Conservation (phyloP, 2,329 filamentous ascomycete genomes). For the Hyphodiscus sp. region DNA sequence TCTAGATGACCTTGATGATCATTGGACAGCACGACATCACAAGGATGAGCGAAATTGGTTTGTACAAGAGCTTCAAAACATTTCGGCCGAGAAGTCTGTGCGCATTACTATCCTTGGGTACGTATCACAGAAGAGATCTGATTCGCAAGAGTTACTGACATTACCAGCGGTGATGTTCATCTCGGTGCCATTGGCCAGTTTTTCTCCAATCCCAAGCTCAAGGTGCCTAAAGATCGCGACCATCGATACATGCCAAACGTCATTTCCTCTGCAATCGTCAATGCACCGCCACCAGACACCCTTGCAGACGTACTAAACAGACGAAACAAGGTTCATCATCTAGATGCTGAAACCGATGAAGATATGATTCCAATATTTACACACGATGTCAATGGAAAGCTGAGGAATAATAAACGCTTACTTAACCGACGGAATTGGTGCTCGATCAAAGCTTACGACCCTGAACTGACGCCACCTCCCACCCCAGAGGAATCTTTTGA, state of each 20-base stretch:
- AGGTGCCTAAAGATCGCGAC: constrained; percentile 79
- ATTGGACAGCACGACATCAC: constrained; percentile 95
- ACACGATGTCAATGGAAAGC: constrained; percentile 81
- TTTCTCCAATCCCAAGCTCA: constrained; percentile 81
- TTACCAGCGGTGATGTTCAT: constrained; percentile 77
- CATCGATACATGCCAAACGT: constrained; percentile 97
- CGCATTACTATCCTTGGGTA: constrained; percentile 81
- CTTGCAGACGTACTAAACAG: constrained; percentile 90
- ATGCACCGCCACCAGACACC: constrained; percentile 79
- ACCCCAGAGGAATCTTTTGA: constrained; percentile 48
- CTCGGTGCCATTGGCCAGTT: constrained; percentile 90
- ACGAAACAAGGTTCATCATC: constrained; percentile 74
- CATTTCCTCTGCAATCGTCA: constrained; percentile 89
- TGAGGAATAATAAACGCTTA: constrained; percentile 83
- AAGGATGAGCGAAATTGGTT: constrained; percentile 83
- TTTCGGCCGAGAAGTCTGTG: constrained; percentile 87
- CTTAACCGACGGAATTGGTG: constrained; percentile 94
- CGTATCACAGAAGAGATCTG: constrained; percentile 8
- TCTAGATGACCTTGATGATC: constrained; percentile 86
- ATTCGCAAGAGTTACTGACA: constrained; percentile 15
- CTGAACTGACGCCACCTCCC: constrained; percentile 66
- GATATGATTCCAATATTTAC: constrained; percentile 93
- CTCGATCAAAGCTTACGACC: constrained; percentile 77
- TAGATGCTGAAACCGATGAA: constrained; percentile 77
- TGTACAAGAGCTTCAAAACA: constrained; percentile 84